These are phyloP conservation scores for Yamadazyma conglobata DNA, from an alignment of 1,139 yeast genomes.

Conservation along the genomic window DNA sequence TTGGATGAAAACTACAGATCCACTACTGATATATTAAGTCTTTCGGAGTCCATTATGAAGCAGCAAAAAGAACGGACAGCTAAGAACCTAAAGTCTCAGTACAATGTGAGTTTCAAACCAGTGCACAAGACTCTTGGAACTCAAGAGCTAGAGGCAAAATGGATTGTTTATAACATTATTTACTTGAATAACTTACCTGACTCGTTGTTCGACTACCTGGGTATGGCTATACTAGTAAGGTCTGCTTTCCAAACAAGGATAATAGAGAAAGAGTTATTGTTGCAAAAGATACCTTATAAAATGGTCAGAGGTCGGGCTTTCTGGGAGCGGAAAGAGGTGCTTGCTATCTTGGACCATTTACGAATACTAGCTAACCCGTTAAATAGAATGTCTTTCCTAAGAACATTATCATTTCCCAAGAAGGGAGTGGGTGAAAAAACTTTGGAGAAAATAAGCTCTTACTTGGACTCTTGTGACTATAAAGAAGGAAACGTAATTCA, in stretches of 20 bases:
- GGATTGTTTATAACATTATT: conserved; percentile 54
- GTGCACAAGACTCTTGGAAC: conserved; percentile 39
- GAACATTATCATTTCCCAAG: conserved; percentile 59
- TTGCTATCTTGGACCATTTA: conserved; percentile 58
- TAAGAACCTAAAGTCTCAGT: conserved; percentile 48
- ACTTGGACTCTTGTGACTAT: conserved; percentile 6
- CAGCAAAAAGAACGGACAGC: conserved; percentile 49
- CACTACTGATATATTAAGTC: conserved; percentile 57
- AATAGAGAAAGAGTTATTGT: conserved; percentile 60
- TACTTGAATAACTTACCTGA: conserved; percentile 39
- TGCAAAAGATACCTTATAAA: conserved; percentile 55
- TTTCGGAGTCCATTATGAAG: conserved; percentile 66
- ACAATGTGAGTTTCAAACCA: conserved; percentile 41
- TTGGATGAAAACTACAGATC: conserved; percentile 80
- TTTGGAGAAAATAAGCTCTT: conserved; percentile 28
- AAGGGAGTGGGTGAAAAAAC: conserved; percentile 70
- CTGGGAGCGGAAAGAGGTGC: conserved; percentile 75
- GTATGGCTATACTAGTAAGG: conserved; percentile 71
- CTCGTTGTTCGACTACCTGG: conserved; percentile 39
- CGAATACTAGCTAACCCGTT: conserved; percentile 54
- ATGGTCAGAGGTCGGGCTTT: conserved; percentile 72
- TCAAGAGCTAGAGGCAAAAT: conserved; percentile 51
- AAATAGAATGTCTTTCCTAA: conserved; percentile 57
- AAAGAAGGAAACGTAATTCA: conserved; percentile 1
- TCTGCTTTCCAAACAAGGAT: conserved; percentile 53